Evolutionary conservation across 352 stramenopile genomes (phyloP).

Genomic region (Globisporangium cylindrosporum): DNA sequence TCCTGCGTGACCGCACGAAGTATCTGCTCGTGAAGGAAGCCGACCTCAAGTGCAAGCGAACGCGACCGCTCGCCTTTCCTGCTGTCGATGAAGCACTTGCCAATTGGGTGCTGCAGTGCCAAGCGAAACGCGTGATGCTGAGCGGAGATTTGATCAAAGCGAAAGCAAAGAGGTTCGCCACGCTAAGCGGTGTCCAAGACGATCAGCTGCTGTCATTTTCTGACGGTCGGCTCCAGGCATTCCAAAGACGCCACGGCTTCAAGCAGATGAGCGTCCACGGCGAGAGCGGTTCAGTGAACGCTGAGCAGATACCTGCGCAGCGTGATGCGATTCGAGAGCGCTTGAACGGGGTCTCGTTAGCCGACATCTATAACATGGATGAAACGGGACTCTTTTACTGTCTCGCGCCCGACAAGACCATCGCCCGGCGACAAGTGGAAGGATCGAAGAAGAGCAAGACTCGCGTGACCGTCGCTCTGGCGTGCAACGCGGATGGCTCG

Average conservation of each 20-base stretch:
- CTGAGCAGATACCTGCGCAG: neutral
- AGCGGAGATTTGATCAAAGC: neutral
- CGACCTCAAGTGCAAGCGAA: constrained; percentile 1
- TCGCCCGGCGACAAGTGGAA: neutral
- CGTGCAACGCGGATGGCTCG: neutral
- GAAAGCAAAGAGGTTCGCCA: neutral
- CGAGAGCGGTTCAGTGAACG: neutral
- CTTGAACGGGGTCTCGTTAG: neutral
- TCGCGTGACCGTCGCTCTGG: neutral
- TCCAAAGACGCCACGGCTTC: neutral
- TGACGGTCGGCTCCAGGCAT: neutral
- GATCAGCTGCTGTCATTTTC: constrained; percentile 1
- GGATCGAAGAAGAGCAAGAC: neutral
- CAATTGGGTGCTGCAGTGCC: neutral
- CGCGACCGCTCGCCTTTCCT: neutral
- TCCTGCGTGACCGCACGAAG: neutral
- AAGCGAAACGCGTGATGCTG: neutral
- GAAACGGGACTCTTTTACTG: neutral
- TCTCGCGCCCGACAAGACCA: neutral
- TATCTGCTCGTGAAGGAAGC: neutral
- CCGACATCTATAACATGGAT: neutral
- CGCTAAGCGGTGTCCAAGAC: neutral
- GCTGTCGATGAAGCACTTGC: neutral
- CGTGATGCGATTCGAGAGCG: neutral
- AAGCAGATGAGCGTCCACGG: neutral